Evolutionary conservation across 345 rosid genomes (phyloP).

Genomic region (Eucalyptus curtisii): DNA sequence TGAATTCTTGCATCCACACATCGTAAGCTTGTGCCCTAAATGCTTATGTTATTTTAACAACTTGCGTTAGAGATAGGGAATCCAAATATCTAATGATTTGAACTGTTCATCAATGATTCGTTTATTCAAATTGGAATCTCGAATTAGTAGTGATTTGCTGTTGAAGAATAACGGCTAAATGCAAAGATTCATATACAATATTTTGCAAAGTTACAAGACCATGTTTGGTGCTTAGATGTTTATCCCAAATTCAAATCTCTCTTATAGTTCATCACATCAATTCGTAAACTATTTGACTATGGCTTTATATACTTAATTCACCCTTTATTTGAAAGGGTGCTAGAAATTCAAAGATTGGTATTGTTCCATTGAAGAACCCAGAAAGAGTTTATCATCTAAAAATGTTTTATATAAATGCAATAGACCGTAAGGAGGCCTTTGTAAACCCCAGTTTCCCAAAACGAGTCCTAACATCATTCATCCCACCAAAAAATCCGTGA

Average conservation of each 20-base stretch:
- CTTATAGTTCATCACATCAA: background rate
- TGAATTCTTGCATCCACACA: background rate
- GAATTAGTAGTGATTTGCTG: background rate
- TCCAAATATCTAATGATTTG: background rate
- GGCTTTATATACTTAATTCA: background rate
- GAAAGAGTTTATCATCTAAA: background rate
- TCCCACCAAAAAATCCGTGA: background rate
- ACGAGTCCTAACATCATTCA: background rate
- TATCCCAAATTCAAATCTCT: background rate
- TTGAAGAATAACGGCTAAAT: background rate
- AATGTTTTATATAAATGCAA: background rate
- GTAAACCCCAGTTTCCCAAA: background rate
- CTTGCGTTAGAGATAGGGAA: background rate
- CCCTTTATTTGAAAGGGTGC: background rate
- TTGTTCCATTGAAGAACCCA: background rate
- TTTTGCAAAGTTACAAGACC: background rate
- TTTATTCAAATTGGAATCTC: background rate
- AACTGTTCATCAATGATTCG: background rate
- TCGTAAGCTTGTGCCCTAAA: background rate
- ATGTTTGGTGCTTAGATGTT: background rate
- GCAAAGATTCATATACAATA: background rate
- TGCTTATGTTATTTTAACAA: background rate
- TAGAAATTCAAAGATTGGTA: background rate
- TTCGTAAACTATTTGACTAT: background rate
- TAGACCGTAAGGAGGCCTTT: background rate